Evolutionary conservation across 371 early-diverging fungal genomes (phyloP), one percentile per base, ranked within the genome.

Genomic region (Mortierella sp.): DNA sequence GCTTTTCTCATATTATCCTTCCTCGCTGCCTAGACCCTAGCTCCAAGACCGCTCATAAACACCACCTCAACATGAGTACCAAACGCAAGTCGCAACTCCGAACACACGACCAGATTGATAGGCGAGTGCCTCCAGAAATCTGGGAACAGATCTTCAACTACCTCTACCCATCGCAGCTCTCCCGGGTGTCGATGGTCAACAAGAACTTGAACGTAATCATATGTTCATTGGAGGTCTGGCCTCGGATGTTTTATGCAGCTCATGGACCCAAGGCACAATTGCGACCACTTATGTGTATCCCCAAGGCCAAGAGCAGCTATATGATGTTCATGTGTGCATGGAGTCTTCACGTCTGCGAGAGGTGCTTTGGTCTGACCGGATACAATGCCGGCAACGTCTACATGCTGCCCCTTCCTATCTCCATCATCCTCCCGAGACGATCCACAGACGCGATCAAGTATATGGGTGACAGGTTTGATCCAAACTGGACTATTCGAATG

Each of bases 401-500:
- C n/a, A 29, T 24, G 16, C 32, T 77, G 8, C 77, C 77, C 24
- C 77, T 58, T 71, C 49, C 72, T 6, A 60, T 77, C 5, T 60
- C 73, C 8, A 55, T 68, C 49, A 74, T 74, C 48, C 74, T 78
- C 32, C 78, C 78, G 14, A 78, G 70, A 74, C 49, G 54, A 74
- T 29, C 74, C 21, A 78, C 68, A 46, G 70, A 56, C 21, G 29
- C 43, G 8, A 32, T 44, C 74, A 70, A 51, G 35, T 78, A 73
- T 32, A 1, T 78, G 56, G 78, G 78, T 8, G 78, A 74, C 24
- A 78, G 58, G 41, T 68, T 78, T 29, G 70, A 74, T 43, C 78
- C 70, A 6, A 44, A 29, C 78, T 78, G 68, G 74, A 78, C 74
- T 7, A 74, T 78, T 35, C 55, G 78, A 12, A 74, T 78, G 78